Evolutionary conservation across 1,139 yeast genomes (phyloP).

Genomic region (Pichia sp.): DNA sequence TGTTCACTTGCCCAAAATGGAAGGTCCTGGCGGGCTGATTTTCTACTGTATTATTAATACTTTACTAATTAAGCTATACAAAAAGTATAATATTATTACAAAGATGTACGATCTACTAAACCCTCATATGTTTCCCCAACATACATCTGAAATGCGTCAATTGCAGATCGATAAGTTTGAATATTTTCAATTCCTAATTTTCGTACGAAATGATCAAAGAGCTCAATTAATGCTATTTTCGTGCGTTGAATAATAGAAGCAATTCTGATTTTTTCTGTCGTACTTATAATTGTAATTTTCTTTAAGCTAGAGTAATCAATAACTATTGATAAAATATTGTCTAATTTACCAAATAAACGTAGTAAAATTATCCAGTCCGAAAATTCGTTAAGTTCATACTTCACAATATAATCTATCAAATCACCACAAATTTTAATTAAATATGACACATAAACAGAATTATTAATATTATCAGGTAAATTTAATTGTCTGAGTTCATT

Average conservation of each 20-base stretch:
- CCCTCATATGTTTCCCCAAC: conserved; percentile 32
- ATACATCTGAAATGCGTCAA: conserved; percentile 20
- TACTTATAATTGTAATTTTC: conserved; percentile 15
- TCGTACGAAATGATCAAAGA: conserved; percentile 23
- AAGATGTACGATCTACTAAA: conserved; percentile 29
- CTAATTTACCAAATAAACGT: conserved; percentile 23
- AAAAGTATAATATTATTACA: conserved; percentile 8
- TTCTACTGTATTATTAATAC: neutral
- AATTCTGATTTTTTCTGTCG: conserved; percentile 30
- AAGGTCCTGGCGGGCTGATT: conserved; percentile 1
- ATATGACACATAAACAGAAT: conserved; percentile 51
- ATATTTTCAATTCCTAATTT: conserved; percentile 6
- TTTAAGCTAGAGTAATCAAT: conserved; percentile 22
- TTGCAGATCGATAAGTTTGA: conserved; percentile 4
- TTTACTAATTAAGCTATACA: no score
- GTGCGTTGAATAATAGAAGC: conserved; percentile 28
- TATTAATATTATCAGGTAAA: conserved; percentile 10
- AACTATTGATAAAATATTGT: conserved; percentile 26
- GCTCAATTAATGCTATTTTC: conserved; percentile 22
- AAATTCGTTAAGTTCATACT: conserved; percentile 33
- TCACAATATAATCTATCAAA: conserved; percentile 52
- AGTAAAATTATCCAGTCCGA: conserved; percentile 22
- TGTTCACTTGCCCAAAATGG: conserved; percentile 1
- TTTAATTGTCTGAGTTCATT: neutral
- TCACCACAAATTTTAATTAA: conserved; percentile 59